Evolutionary conservation across 768 basidiomycete genomes (phyloP).

Genomic region (Hygrophorus russula): DNA sequence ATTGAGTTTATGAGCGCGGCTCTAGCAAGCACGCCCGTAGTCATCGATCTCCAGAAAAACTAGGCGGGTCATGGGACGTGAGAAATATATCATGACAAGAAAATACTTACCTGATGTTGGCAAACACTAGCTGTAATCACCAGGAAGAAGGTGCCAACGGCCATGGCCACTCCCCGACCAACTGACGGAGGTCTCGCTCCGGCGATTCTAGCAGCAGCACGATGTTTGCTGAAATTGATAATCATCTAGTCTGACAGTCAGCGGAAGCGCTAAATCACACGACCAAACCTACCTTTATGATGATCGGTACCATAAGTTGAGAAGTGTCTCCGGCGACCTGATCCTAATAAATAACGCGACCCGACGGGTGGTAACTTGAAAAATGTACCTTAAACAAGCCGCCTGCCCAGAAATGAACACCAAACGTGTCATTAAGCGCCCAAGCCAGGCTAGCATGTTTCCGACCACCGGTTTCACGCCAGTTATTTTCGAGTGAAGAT

Average conservation of each 20-base stretch:
- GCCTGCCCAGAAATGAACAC: conserved; percentile 48
- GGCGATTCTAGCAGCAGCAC: conserved; percentile 25
- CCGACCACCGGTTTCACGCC: conserved; percentile 33
- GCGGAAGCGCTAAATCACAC: background rate
- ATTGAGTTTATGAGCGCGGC: conserved; percentile 58
- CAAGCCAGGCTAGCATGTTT: conserved; percentile 43
- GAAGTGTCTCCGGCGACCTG: conserved; percentile 51
- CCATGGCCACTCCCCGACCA: conserved; percentile 50
- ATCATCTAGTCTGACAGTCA: conserved; percentile 26
- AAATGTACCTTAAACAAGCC: conserved; percentile 43
- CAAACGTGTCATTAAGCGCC: conserved; percentile 52
- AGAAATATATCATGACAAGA: background rate
- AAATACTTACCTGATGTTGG: conserved; percentile 43
- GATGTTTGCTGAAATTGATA: conserved; percentile 47
- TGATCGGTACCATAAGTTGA: conserved; percentile 50
- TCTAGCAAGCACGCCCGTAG: conserved; percentile 52
- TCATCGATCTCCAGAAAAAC: conserved; percentile 67
- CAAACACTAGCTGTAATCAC: conserved; percentile 43
- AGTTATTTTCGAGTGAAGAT: conserved; percentile 24
- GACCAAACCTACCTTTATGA: conserved; percentile 36
- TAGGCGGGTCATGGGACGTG: conserved; percentile 12
- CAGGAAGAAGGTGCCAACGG: conserved; percentile 37
- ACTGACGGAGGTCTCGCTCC: conserved; percentile 26
- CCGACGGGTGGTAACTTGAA: background rate
- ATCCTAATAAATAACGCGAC: background rate